Evolutionary conservation across 148 eudicot species (phyloP).

Genomic region (Arbutus unedo): DNA sequence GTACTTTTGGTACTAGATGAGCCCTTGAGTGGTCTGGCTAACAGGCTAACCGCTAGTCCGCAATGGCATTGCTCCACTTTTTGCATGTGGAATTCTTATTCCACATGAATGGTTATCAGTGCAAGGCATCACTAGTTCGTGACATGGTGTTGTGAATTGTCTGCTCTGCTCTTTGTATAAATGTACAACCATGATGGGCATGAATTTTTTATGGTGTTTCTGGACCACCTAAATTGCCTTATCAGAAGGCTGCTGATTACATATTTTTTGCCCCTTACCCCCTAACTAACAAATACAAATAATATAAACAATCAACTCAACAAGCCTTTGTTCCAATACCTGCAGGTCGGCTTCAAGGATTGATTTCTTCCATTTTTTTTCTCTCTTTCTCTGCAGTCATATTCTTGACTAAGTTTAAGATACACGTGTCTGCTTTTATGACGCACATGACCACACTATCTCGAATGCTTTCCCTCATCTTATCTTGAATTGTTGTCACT

Average conservation of each 20-base stretch:
- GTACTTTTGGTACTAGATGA: background rate
- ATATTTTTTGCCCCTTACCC: background rate
- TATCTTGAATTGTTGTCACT: background rate
- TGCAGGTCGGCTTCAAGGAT: background rate
- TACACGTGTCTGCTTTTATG: background rate
- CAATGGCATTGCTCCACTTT: background rate
- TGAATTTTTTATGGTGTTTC: background rate
- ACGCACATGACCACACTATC: background rate
- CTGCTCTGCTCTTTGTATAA: background rate
- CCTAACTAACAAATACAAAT: background rate
- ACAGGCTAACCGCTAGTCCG: background rate
- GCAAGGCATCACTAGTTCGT: background rate
- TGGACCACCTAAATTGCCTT: background rate
- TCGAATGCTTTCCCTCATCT: background rate
- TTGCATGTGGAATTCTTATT: background rate
- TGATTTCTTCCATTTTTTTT: background rate
- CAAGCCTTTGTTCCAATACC: background rate
- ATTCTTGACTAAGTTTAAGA: background rate
- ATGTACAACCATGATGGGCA: background rate
- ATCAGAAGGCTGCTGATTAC: background rate
- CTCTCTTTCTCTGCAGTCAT: background rate
- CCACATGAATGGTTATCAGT: background rate
- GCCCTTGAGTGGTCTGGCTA: constrained; percentile 5
- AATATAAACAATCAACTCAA: background rate
- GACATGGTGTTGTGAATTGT: background rate